These are phyloP conservation scores for Cladophialophora carrionii DNA, from an alignment of 2,329 filamentous ascomycete genomes.

Conservation along the genomic window DNA sequence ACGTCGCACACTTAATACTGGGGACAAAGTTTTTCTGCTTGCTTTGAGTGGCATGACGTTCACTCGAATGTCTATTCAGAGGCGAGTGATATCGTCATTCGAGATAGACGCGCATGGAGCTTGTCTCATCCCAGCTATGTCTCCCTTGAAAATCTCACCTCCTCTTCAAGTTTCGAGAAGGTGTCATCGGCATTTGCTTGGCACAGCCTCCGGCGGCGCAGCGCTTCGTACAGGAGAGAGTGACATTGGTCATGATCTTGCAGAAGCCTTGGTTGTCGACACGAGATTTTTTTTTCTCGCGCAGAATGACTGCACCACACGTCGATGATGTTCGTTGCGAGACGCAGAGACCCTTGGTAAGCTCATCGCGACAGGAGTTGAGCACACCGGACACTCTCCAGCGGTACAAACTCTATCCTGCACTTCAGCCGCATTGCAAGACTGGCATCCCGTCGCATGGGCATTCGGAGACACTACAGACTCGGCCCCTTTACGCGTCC, in stretches of 20 bases:
- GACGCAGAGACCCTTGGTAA: neutral
- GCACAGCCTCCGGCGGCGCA: slow-evolving; percentile 6
- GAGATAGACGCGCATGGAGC: slow-evolving; percentile 1
- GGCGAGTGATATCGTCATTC: slow-evolving; percentile 1
- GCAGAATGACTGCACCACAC: neutral
- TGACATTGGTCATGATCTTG: slow-evolving; percentile 1
- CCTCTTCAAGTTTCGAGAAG: neutral
- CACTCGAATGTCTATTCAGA: neutral
- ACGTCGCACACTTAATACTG: slow-evolving; percentile 5
- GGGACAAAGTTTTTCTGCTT: neutral
- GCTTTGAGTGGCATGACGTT: slow-evolving; percentile 10
- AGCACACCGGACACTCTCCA: neutral
- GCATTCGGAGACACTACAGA: neutral
- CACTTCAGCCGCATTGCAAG: slow-evolving; percentile 1
- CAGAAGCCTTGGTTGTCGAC: neutral
- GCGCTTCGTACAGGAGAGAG: neutral
- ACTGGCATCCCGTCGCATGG: neutral
- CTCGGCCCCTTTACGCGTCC: neutral
- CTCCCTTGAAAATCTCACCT: slow-evolving; percentile 4
- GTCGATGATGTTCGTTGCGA: neutral
- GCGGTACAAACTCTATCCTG: neutral
- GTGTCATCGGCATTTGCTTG: slow-evolving; percentile 1
- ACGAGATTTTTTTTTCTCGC: neutral
- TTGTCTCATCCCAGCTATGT: slow-evolving; percentile 18
- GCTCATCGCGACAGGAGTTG: neutral